These are phyloP conservation scores for Boletus rubroflammeus DNA, from an alignment of 768 basidiomycete genomes.

Conservation along the genomic window DNA sequence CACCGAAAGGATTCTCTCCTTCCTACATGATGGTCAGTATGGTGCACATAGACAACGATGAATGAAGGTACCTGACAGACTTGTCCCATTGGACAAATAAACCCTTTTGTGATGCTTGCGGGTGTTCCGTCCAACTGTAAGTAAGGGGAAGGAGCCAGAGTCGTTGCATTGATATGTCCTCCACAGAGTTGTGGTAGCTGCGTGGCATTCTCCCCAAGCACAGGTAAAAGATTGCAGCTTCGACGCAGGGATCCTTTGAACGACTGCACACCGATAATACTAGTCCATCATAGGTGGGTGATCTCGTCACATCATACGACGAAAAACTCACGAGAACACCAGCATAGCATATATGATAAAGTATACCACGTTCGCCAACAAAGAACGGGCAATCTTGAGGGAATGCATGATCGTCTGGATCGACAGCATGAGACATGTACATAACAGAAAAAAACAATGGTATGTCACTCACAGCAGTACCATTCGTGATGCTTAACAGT, in stretches of 20 bases:
- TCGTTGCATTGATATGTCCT: slow-evolving; percentile 65
- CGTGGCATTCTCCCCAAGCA: slow-evolving; percentile 49
- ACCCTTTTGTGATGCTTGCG: slow-evolving; percentile 63
- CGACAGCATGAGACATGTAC: slow-evolving; percentile 6
- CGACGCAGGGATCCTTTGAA: slow-evolving; percentile 84
- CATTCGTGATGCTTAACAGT: slow-evolving; percentile 81
- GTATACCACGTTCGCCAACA: slow-evolving; percentile 86
- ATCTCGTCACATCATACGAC: neutral
- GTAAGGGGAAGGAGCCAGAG: slow-evolving; percentile 45
- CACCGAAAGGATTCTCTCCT: slow-evolving; percentile 57
- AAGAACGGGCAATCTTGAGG: slow-evolving; percentile 82
- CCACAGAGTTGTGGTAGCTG: slow-evolving; percentile 69
- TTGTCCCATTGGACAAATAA: slow-evolving; percentile 85
- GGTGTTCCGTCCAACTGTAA: slow-evolving; percentile 37
- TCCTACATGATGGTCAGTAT: slow-evolving; percentile 40
- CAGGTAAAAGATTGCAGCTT: slow-evolving; percentile 53
- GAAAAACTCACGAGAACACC: slow-evolving; percentile 69
- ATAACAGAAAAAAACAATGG: neutral
- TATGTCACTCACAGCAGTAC: slow-evolving; percentile 70
- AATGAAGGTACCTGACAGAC: slow-evolving; percentile 59
- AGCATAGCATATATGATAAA: slow-evolving; percentile 89
- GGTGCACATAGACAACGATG: neutral
- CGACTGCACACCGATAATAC: slow-evolving; percentile 91
- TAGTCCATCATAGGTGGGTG: slow-evolving; percentile 1
- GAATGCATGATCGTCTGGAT: slow-evolving; percentile 82